Evolutionary conservation across 306 rosid species (phyloP).

Genomic region (Glycyrrhiza uralensis): DNA sequence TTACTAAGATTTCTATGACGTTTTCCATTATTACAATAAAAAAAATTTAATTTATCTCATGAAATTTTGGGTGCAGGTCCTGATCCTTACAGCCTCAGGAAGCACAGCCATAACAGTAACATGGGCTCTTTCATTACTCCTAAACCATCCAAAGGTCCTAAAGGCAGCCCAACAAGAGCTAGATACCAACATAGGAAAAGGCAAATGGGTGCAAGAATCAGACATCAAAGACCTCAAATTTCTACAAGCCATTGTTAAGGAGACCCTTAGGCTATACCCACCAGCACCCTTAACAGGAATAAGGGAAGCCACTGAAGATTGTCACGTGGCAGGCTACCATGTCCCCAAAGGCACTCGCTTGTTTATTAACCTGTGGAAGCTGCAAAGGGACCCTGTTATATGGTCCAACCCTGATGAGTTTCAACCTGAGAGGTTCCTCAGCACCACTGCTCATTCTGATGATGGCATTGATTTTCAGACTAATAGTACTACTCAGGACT

Average conservation of each 20-base stretch:
- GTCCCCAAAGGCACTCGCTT: constrained; percentile 40
- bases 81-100: constrained; percentile 38
- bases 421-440: constrained; percentile 40
- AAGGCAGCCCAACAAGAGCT: constrained; percentile 29
- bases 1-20: too few species aligned
- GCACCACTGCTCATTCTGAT: background rate
- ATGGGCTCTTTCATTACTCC: constrained; percentile 43
- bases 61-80: constrained; percentile 7
- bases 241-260: constrained; percentile 39
- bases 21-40: too few species aligned
- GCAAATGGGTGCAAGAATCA: constrained; percentile 43
- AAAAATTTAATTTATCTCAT: too few species aligned
- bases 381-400: constrained; percentile 35
- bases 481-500: constrained; percentile 14
- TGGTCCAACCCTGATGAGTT: constrained; percentile 44
- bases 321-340: constrained; percentile 23
- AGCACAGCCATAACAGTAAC: constrained; percentile 42
- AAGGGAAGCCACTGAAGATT: constrained; percentile 36
- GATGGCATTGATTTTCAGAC: constrained; percentile 9
- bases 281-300: constrained; percentile 51
- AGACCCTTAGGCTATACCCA: constrained; percentile 46
- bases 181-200: constrained; percentile 23
- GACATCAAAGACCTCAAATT: constrained; percentile 31
- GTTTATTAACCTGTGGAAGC: constrained; percentile 36
- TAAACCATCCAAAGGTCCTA: constrained; percentile 32